Base-by-base conservation (phyloP, 305 asterid genomes). In the Withania somnifera region DNA sequence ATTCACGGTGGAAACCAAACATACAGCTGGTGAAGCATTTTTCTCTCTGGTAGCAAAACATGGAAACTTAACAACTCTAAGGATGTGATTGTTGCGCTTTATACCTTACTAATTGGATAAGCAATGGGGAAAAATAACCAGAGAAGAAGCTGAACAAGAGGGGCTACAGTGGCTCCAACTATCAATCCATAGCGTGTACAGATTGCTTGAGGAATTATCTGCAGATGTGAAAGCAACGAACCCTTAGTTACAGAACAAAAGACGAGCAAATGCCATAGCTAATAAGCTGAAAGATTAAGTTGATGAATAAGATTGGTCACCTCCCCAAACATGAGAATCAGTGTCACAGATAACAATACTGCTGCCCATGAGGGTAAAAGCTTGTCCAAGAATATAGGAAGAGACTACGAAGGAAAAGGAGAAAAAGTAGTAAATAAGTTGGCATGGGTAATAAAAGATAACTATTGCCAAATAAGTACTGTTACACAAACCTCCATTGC, bases 341-440 rank as follows among this genome's bases (percentile, higher is more conserved):
- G 97, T 7, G 99, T 96, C 86, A 96, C 99, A 0, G 98, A 96
- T 57, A 96, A 69, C 38, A 96, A 85, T 87, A 94, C 34, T 4
- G 99, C 99, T n/a, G 99, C 99, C 99, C 99, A 93, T 56, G 99
- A 96, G 87, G 99, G 97, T 81, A 93, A 91, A 64, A 96, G 98
- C 88, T 91, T 92, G 92, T 94, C 99, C 93, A 96, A 88, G 90
- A 96, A 96, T 90, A 96, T 93, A 38, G 99, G 99, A 82, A 96
- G 97, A 77, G 99, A 92, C 99, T 96, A 81, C 84, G 86, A 45
- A 57, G 60, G 58, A 84, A 69, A 83, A 45, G 57, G 80, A 34
- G 53, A 79, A 60, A n/a, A 84, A 20, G 64, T 54, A 52, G 34
- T 66, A 52, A 78, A 51, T 30, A 67, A 53, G 68, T 63, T 34